phyloP scores from a whole-genome alignment of 768 basidiomycete species.

The Tulasnella sp. region DNA sequence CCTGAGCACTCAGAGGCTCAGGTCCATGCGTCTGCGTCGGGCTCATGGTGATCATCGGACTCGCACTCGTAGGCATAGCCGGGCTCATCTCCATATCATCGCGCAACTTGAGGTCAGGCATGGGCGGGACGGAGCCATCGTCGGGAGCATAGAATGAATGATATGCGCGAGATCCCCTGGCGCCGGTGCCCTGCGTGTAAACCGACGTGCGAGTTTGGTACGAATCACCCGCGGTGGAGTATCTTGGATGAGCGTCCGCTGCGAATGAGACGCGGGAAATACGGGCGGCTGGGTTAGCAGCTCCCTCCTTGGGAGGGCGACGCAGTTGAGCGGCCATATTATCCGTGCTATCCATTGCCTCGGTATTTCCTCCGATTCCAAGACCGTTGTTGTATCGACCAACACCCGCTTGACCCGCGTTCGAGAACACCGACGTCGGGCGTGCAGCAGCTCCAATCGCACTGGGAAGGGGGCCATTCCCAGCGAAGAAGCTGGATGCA shows the following conservation, averaged over 20 bases:
- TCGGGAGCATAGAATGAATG: not conserved
- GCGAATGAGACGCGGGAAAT: slow-evolving; percentile 21
- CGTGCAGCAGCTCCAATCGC: slow-evolving; percentile 3
- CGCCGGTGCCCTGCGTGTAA: slow-evolving; percentile 2
- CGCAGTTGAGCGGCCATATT: not conserved
- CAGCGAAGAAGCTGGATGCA: slow-evolving; percentile 15
- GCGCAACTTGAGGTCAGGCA: not conserved
- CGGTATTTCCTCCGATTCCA: not conserved
- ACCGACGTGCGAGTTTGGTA: slow-evolving; percentile 5
- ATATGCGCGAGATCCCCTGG: slow-evolving; percentile 3
- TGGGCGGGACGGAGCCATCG: slow-evolving; percentile 11
- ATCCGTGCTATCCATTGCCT: not conserved
- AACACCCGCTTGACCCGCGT: slow-evolving; percentile 17
- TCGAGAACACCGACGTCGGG: slow-evolving; percentile 13
- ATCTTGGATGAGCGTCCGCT: slow-evolving; percentile 13
- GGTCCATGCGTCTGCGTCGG: slow-evolving; percentile 19
- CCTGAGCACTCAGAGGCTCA: slow-evolving; percentile 3
- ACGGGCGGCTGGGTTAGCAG: slow-evolving; percentile 7
- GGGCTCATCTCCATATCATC: slow-evolving; percentile 8
- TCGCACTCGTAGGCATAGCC: too few species aligned
- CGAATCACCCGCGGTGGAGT: not conserved
- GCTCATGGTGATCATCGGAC: slow-evolving; percentile 2
- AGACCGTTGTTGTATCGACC: slow-evolving; percentile 8
- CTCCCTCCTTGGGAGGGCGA: not conserved
- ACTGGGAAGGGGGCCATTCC: slow-evolving; percentile 4